These are phyloP conservation scores for Catunica adiposa DNA, from an alignment of 2,329 filamentous ascomycete species.

Conservation along the genomic window DNA sequence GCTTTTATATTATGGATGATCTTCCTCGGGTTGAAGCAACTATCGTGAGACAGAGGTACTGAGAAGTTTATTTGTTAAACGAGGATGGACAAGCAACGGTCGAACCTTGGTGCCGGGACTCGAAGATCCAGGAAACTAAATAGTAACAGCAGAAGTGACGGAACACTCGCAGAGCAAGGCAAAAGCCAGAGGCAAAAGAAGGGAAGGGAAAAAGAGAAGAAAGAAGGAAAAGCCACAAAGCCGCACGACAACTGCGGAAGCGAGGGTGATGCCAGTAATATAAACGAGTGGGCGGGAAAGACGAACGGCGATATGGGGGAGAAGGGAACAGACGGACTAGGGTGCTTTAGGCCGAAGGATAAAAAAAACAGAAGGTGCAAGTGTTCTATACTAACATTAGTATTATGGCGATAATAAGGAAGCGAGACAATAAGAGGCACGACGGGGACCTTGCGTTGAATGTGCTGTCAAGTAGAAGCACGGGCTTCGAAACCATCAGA, in stretches of 20 bases:
- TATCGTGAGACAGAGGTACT: not conserved
- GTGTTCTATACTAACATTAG: not conserved
- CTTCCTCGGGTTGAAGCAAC: not conserved
- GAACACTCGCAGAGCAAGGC: conserved; percentile 1
- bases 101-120: not conserved
- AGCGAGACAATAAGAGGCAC: too few relatives aligned
- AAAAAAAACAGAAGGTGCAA: not conserved
- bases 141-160: not conserved
- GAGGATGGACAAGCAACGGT: not conserved
- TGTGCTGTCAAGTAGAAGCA: too few relatives aligned
- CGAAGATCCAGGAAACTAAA: not conserved
- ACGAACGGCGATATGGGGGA: not conserved
- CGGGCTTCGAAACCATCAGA: too few relatives aligned
- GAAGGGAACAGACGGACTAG: not conserved
- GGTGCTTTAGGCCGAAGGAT: too few relatives aligned
- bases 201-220: conserved; percentile 15
- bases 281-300: not conserved
- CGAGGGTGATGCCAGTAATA: not conserved
- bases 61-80: not conserved
- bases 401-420: too few relatives aligned
- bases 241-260: conserved; percentile 12
- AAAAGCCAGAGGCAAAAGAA: conserved; percentile 16
- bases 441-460: too few relatives aligned
- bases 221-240: conserved; percentile 12
- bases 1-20: too few relatives aligned